phyloP scores from a whole-genome alignment of 257 asterid species.

The Capsicum pubescens region DNA sequence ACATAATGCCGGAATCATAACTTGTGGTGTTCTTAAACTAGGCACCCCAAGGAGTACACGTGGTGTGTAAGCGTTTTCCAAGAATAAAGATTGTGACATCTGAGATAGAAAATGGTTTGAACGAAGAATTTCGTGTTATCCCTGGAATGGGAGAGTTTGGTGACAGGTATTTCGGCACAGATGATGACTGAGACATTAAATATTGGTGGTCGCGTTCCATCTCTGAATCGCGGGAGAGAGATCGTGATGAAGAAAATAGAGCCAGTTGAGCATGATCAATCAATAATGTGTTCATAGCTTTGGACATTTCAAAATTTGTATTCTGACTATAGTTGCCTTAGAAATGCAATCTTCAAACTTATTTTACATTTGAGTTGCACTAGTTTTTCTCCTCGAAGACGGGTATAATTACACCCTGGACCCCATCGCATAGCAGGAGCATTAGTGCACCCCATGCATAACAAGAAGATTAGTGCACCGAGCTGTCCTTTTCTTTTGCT shows the following conservation, averaged over 20 bases:
- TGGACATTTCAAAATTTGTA: neutral
- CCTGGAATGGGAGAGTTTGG: constrained; percentile 99
- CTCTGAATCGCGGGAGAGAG: neutral
- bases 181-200: constrained; percentile 56
- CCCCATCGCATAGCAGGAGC: no score
- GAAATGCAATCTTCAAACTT: neutral
- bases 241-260: neutral
- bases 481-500: no score
- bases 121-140: constrained; percentile 84
- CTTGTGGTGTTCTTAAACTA: constrained; percentile 35
- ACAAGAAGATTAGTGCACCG: no score
- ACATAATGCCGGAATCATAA: neutral
- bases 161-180: constrained; percentile 93
- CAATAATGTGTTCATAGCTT: neutral
- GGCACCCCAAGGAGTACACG: constrained; percentile 99
- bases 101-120: constrained; percentile 90
- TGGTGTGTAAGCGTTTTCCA: constrained; percentile 89
- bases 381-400: neutral
- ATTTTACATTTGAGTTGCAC: neutral
- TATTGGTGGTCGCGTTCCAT: neutral
- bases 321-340: neutral
- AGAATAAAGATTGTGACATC: constrained; percentile 95
- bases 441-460: no score
- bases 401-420: no score
- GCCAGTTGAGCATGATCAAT: neutral